Conservation (phyloP, 495 filamentous ascomycete species). For the Trypethelium eluteriae region DNA sequence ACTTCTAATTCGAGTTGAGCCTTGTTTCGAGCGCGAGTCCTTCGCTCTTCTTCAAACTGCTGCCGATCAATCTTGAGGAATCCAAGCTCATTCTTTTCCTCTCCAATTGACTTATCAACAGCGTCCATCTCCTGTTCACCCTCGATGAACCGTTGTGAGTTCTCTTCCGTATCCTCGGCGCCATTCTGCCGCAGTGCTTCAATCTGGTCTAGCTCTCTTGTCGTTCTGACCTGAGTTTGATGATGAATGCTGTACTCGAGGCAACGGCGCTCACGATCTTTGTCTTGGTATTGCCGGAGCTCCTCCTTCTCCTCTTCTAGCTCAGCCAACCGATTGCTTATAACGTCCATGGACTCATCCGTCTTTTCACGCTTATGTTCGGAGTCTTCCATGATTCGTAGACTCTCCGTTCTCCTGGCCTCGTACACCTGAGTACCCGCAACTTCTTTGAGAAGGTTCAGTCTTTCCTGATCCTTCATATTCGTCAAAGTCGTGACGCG, state of each 20-base stretch:
- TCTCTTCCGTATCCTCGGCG: conserved; percentile 73
- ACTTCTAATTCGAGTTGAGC: conserved; percentile 81
- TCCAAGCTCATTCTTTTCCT: conserved; percentile 73
- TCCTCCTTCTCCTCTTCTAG: conserved; percentile 97
- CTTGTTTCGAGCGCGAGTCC: conserved; percentile 62
- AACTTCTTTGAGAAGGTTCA: conserved; percentile 91
- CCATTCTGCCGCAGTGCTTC: conserved; percentile 75
- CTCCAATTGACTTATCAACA: conserved; percentile 68
- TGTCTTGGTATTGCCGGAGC: conserved; percentile 82
- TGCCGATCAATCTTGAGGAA: conserved; percentile 79
- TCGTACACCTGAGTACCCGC: conserved; percentile 97
- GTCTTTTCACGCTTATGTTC: conserved; percentile 91
- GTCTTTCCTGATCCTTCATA: conserved; percentile 88
- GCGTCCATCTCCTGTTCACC: conserved; percentile 73
- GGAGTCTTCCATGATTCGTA: conserved; percentile 96
- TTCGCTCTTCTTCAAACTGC: conserved; percentile 83
- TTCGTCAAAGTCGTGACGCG: conserved; percentile 94
- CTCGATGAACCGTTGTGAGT: conserved; percentile 64
- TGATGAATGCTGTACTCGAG: conserved; percentile 92
- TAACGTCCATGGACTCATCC: conserved; percentile 82
- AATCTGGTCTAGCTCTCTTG: conserved; percentile 68
- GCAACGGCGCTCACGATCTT: conserved; percentile 85
- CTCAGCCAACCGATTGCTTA: conserved; percentile 79
- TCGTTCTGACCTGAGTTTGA: conserved; percentile 72
- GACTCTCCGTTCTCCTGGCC: conserved; percentile 73